Conservation (phyloP, 495 filamentous ascomycete genomes). For the Daldinia decipiens region DNA sequence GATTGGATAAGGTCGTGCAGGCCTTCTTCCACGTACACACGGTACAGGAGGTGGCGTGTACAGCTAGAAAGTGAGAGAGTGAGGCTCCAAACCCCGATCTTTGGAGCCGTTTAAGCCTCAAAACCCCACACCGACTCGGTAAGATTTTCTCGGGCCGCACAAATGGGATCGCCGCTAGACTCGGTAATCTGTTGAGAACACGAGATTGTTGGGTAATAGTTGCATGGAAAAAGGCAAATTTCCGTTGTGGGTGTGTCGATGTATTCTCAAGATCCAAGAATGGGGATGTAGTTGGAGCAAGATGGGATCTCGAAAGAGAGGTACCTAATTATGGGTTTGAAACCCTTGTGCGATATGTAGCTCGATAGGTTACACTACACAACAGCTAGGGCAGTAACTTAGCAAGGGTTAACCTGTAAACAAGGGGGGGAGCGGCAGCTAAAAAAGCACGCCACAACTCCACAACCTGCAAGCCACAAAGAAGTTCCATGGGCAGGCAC, state of each 20-base stretch:
- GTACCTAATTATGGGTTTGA: neutral
- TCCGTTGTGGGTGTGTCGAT: conserved; percentile 4
- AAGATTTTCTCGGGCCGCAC: conserved; percentile 36
- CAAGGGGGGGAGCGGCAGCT: conserved; percentile 27
- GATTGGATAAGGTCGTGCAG: conserved; percentile 17
- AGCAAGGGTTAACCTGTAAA: conserved; percentile 23
- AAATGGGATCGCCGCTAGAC: conserved; percentile 20
- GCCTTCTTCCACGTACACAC: conserved; percentile 18
- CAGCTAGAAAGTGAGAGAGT: conserved; percentile 7
- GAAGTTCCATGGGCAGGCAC: neutral
- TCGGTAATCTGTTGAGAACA: conserved; percentile 24
- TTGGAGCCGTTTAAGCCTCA: conserved; percentile 22
- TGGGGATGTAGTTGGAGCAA: conserved; percentile 35
- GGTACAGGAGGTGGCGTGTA: conserved; percentile 15
- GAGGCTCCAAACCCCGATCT: conserved; percentile 32
- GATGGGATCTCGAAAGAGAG: neutral
- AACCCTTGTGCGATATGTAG: conserved; percentile 24
- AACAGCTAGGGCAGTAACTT: conserved; percentile 17
- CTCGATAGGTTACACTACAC: conserved; percentile 24
- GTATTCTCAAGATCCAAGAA: conserved; percentile 11
- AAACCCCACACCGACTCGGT: conserved; percentile 25
- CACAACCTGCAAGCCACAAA: conserved; percentile 35
- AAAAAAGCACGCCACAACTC: conserved; percentile 34
- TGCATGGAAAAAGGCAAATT: conserved; percentile 35
- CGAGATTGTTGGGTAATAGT: conserved; percentile 38